Evolutionary conservation across 2,329 filamentous ascomycete species (phyloP).

Genomic region (Clonostachys rosea): DNA sequence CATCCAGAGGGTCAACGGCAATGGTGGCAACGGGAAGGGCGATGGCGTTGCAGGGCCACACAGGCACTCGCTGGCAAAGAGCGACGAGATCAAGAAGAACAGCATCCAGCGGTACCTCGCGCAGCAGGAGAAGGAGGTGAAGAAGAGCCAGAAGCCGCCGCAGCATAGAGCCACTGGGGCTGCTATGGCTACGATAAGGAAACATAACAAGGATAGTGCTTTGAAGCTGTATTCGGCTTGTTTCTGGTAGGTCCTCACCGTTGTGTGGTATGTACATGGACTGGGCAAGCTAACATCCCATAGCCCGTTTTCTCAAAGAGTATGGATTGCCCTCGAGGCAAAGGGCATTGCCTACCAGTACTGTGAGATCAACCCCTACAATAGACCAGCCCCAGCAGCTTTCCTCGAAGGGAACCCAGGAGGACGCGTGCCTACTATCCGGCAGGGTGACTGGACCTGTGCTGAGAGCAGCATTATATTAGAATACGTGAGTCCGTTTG

Average conservation of each 20-base stretch:
- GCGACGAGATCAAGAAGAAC: slow-evolving; percentile 78
- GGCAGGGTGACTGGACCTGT: slow-evolving; percentile 76
- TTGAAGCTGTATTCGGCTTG: slow-evolving; percentile 79
- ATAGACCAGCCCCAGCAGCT: slow-evolving; percentile 50
- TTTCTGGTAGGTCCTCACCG: slow-evolving; percentile 63
- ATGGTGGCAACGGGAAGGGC: slow-evolving; percentile 67
- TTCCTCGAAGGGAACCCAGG: slow-evolving; percentile 73
- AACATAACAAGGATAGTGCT: slow-evolving; percentile 64
- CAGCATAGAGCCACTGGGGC: slow-evolving; percentile 69
- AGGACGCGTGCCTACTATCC: slow-evolving; percentile 71
- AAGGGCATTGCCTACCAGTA: slow-evolving; percentile 81
- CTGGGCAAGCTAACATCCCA: slow-evolving; percentile 2
- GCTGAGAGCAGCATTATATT: slow-evolving; percentile 79
- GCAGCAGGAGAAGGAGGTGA: slow-evolving; percentile 61
- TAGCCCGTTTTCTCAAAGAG: slow-evolving; percentile 79
- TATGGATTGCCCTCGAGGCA: slow-evolving; percentile 83
- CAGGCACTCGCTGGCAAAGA: slow-evolving; percentile 67
- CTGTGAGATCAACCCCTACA: slow-evolving; percentile 78
- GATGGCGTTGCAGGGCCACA: slow-evolving; percentile 69
- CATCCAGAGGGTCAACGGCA: slow-evolving; percentile 73
- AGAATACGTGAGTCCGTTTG: slow-evolving; percentile 63
- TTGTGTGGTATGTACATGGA: background rate
- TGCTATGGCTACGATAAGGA: slow-evolving; percentile 64
- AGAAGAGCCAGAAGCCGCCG: slow-evolving; percentile 62
- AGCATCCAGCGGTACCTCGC: slow-evolving; percentile 64